Conservation (phyloP, 2,329 filamentous ascomycete genomes). For the Talaromyces sp. region DNA sequence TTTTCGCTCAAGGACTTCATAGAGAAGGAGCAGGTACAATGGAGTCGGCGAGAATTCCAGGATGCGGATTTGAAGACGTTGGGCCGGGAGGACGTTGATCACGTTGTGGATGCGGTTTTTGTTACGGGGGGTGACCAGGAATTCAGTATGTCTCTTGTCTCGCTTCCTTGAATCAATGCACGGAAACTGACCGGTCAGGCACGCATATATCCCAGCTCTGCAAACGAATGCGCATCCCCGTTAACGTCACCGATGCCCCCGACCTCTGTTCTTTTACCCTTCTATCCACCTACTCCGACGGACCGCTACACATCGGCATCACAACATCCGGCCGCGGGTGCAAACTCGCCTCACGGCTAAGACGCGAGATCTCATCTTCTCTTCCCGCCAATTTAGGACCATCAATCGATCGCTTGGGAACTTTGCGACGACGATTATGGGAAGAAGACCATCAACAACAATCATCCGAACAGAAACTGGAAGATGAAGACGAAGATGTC, state of each 20-base stretch:
- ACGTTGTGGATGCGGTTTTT: constrained; percentile 87
- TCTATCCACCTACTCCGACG: constrained; percentile 82
- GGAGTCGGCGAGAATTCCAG: constrained; percentile 54
- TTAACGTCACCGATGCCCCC: constrained; percentile 88
- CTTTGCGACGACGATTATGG: constrained; percentile 66
- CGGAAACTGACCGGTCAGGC: constrained; percentile 40
- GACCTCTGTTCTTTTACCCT: constrained; percentile 84
- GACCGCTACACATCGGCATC: constrained; percentile 88
- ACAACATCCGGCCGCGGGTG: constrained; percentile 94
- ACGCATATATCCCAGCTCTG: constrained; percentile 70
- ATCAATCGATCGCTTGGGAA: constrained; percentile 74
- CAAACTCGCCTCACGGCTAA: constrained; percentile 84
- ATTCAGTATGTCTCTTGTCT: constrained; percentile 38
- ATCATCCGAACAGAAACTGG: constrained; percentile 26
- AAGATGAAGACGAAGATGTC: constrained; percentile 48
- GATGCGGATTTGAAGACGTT: constrained; percentile 69
- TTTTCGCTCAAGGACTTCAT: constrained; percentile 51
- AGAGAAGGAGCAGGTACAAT: constrained; percentile 40
- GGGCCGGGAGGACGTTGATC: constrained; percentile 73
- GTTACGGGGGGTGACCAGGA: constrained; percentile 61
- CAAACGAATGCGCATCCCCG: constrained; percentile 73
- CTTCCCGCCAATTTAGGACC: constrained; percentile 71
- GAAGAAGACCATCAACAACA: constrained; percentile 60
- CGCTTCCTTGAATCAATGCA: too few relatives aligned
- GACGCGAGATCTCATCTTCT: constrained; percentile 78